phyloP scores from a whole-genome alignment of 345 rosid genomes.

The Passiflora organensis region DNA sequence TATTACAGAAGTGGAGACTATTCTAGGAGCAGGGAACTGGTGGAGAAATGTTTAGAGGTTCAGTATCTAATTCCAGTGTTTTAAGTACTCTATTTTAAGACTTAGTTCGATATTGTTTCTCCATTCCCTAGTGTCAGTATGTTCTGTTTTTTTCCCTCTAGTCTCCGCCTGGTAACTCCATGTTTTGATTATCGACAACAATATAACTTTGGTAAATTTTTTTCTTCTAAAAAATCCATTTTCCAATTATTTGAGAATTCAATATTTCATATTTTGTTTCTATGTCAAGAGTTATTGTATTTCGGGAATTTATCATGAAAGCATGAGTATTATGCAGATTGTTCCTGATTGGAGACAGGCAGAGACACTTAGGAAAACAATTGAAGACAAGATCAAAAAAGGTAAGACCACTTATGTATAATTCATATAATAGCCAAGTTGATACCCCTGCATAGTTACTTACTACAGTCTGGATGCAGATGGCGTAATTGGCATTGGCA shows the following conservation, averaged over 20 bases:
- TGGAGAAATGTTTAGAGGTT: conserved; percentile 65
- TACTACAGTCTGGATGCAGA: conserved; percentile 35
- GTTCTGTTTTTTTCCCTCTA: too few species aligned
- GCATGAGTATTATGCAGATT: conserved; percentile 31
- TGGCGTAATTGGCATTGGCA: conserved; percentile 86
- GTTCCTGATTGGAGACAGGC: conserved; percentile 90
- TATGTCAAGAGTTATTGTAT: too few species aligned
- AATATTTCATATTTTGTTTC: background rate
- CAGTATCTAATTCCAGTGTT: background rate
- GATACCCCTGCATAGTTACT: too few species aligned
- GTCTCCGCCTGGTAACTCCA: too few species aligned
- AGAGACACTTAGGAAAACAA: conserved; percentile 51
- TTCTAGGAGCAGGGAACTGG: conserved; percentile 57
- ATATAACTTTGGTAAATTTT: too few species aligned
- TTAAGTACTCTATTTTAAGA: background rate
- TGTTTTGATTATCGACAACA: too few species aligned
- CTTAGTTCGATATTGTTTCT: background rate
- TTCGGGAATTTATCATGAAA: background rate
- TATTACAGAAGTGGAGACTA: conserved; percentile 56
- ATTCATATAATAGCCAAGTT: too few species aligned
- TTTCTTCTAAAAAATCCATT: too few species aligned
- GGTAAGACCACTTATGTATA: conserved; percentile 29
- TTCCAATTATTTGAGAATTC: too few species aligned
- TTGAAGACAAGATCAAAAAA: conserved; percentile 61
- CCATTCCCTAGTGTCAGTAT: background rate